A percentile compares a stretch with the other conserved stretches of the same genome.
These are phyloP conservation scores for Fraxinus ornus DNA, from an alignment of 305 asterid genomes.

Conservation along the genomic window DNA sequence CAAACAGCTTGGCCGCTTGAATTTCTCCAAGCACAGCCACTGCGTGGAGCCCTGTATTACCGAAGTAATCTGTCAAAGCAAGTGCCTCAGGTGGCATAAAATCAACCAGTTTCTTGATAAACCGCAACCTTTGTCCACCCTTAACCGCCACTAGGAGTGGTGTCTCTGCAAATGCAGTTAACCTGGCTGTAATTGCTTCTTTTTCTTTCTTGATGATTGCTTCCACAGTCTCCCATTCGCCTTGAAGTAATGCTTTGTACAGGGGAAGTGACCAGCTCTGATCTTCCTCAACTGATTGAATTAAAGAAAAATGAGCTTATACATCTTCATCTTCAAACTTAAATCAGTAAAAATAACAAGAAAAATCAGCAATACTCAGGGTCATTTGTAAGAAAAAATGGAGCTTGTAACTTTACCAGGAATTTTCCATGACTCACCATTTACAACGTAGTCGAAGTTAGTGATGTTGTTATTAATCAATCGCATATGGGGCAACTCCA, in stretches of 20 bases:
- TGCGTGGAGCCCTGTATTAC: constrained; percentile 33
- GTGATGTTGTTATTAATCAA: not conserved
- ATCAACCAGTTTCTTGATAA: constrained; percentile 22
- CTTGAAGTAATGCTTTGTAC: constrained; percentile 25
- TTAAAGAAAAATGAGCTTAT: not conserved
- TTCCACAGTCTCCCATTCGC: constrained; percentile 25
- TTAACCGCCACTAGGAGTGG: constrained; percentile 31
- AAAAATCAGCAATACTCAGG: not conserved
- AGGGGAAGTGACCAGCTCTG: constrained; percentile 22
- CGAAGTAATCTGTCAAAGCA: constrained; percentile 26
- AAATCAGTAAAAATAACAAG: not conserved
- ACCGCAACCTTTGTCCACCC: constrained; percentile 22
- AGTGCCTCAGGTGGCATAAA: constrained; percentile 29
- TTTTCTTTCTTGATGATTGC: constrained; percentile 6
- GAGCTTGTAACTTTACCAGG: not conserved
- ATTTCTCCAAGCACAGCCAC: constrained; percentile 28
- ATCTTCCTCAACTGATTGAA: constrained; percentile 20
- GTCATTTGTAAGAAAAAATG: not conserved
- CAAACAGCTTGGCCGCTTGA: constrained; percentile 23
- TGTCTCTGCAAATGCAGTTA: constrained; percentile 30
- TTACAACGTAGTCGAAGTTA: constrained; percentile 8
- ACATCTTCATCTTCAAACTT: not conserved
- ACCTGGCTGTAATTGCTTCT: constrained; percentile 29
- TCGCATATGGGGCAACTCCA: constrained; percentile 12
- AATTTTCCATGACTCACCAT: constrained; percentile 1